Evolutionary conservation across 805 yeast genomes (phyloP).

Genomic region (Metschnikowia vanudenii): DNA sequence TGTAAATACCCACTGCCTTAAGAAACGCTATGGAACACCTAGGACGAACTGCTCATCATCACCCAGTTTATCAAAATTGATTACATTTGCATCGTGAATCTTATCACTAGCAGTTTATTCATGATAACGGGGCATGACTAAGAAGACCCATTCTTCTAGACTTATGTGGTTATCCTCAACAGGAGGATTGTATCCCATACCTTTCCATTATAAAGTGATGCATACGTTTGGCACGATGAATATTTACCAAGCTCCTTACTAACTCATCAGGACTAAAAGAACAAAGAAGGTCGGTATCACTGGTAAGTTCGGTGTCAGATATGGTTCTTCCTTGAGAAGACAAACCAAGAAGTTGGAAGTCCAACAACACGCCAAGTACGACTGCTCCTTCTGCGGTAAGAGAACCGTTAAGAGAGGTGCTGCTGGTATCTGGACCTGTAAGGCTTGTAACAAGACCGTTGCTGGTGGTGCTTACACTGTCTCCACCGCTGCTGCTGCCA

Average conservation of each 20-base stretch:
- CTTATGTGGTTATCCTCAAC: too few relatives aligned
- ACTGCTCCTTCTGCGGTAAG: conserved; percentile 99
- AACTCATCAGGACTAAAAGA: conserved; percentile 91
- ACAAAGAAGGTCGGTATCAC: conserved; percentile 99
- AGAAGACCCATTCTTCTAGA: too few relatives aligned
- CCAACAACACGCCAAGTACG: conserved; percentile 98
- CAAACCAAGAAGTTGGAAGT: conserved; percentile 99
- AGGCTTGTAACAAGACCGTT: conserved; percentile 90
- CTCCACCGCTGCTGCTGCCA: conserved; percentile 99
- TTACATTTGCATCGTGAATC: too few relatives aligned
- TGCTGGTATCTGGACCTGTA: conserved; percentile 98
- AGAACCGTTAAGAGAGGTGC: conserved; percentile 96
- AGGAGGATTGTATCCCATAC: too few relatives aligned
- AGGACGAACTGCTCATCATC: not conserved
- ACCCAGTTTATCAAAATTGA: too few relatives aligned
- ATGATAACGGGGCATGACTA: too few relatives aligned
- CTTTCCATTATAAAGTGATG: too few relatives aligned
- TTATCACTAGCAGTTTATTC: too few relatives aligned
- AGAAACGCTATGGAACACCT: not conserved
- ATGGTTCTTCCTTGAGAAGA: conserved; percentile 99
- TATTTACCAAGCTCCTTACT: conserved; percentile 38
- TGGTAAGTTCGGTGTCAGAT: conserved; percentile 99
- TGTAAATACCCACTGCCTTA: conserved; percentile 7
- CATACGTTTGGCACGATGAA: too few relatives aligned
- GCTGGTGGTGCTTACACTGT: conserved; percentile 99